Base-by-base conservation (phyloP, 176 grass and related monocot species). In the Triticum aestivum region DNA sequence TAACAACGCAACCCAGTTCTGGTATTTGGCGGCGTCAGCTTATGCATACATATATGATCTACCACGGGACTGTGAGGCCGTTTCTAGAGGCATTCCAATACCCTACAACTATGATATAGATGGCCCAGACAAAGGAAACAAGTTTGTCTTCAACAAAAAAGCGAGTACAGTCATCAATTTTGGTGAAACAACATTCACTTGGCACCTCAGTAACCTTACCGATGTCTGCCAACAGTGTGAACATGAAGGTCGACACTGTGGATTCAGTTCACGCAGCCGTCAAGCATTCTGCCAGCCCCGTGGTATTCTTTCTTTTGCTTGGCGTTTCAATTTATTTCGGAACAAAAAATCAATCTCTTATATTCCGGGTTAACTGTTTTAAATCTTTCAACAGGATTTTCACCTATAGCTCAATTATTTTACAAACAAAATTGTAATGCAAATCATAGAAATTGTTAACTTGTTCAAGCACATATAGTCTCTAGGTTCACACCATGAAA, bases 251-350 rank as follows among this genome's bases (percentile, higher is more conserved):
- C 75, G 14, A 38, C 37, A 10, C 34, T 34, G 34, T 34, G 34
- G 34, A 34, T 34, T 34, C 34, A 34, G 4, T 32, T 33, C 30
- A 10, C 52, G 44, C 12, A 34, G 34, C 4, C 4, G 61, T 58
- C 75, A 83, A 82, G 24, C 85, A 68, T 86, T 88, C 66, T 97
- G 94, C 69, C 59, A 30, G 33, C n/a, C 7, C 14, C 81, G 0
- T 27, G 49, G 81, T 83, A 73, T 59, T 41, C 3, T 67, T 29
- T 37, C 27, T 82, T 65, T 34, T 5, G 0, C 33, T 34, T 54
- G 73, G 14, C 4, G 1, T 75, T 6, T 26, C 23, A 41, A 42
- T 73, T 75, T 75, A 38, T 29, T 75, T 49, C 15, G 23, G 41
- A 75, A 75, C 42, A 2, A 17, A 13, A 49, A 12, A 5, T 34